A percentile compares a stretch with the other conserved stretches of the same genome.
phyloP scores from a whole-genome alignment of 2,329 filamentous ascomycete genomes.

The Pseudogymnoascus sp. region DNA sequence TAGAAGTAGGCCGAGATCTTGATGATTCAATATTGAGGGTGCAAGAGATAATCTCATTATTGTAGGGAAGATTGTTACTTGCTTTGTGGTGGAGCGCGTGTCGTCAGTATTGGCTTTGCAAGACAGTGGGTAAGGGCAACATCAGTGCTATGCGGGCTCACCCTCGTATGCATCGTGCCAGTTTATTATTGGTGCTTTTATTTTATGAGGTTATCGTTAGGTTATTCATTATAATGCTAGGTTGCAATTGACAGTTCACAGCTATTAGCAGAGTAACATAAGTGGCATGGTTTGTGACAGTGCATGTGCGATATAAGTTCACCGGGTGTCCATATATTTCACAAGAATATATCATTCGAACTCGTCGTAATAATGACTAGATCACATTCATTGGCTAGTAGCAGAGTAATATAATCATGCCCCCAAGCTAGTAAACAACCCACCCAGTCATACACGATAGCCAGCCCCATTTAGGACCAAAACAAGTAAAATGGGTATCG shows the following conservation, averaged over 20 bases:
- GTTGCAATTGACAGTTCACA: neutral
- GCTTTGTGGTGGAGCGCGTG: neutral
- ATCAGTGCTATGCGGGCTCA: too few relatives aligned
- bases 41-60: neutral
- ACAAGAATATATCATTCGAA: slow-evolving; percentile 48
- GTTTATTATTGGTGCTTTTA: neutral
- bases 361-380: neutral
- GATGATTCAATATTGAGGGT: neutral
- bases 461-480: neutral
- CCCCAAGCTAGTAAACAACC: neutral
- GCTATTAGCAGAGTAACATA: neutral
- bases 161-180: too few relatives aligned
- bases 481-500: slow-evolving; percentile 12
- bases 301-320: neutral
- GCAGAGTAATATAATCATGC: neutral
- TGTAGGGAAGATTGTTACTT: neutral
- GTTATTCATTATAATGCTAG: neutral
- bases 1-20: neutral
- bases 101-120: neutral
- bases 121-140: too few relatives aligned
- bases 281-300: neutral
- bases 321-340: neutral
- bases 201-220: neutral
- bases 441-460: neutral
- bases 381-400: neutral